Percentiles rank a stretch among this genome's conserved stretches.
phyloP scores from a whole-genome alignment of 345 rosid species.

The Garcia nutans region DNA sequence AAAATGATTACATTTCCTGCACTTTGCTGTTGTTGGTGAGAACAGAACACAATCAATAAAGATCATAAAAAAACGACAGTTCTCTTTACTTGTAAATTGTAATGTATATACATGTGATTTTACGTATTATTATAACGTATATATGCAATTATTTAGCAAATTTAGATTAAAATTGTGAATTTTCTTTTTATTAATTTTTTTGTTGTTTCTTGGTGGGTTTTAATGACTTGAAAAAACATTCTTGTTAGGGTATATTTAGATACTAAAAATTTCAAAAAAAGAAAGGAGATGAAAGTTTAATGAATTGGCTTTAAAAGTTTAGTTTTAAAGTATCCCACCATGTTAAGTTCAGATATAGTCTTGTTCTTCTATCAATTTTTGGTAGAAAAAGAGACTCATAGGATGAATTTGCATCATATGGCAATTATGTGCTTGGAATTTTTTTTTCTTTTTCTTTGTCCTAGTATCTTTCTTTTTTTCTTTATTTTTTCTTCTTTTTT shows the following conservation, averaged over 20 bases:
- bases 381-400: neutral
- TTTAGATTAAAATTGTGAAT: neutral
- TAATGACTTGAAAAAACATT: neutral
- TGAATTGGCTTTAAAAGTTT: constrained; percentile 6
- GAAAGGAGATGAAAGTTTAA: neutral
- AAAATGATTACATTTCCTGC: neutral
- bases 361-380: neutral
- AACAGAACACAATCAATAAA: neutral
- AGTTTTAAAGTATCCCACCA: neutral
- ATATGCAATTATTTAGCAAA: neutral
- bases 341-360: constrained; percentile 6
- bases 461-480: neutral
- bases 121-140: too few species aligned
- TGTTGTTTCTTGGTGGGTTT: neutral
- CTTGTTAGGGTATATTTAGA: neutral
- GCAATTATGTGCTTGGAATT: constrained; percentile 12
- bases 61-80: neutral
- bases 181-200: neutral
- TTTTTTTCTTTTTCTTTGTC: neutral
- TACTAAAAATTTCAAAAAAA: neutral
- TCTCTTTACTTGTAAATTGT: neutral
- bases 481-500: neutral
- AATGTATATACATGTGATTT: too few species aligned
- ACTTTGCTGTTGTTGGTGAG: constrained; percentile 5
- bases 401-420: constrained; percentile 7